These are phyloP conservation scores for Comarum palustre DNA, from an alignment of 306 rosid species.

Conservation along the genomic window DNA sequence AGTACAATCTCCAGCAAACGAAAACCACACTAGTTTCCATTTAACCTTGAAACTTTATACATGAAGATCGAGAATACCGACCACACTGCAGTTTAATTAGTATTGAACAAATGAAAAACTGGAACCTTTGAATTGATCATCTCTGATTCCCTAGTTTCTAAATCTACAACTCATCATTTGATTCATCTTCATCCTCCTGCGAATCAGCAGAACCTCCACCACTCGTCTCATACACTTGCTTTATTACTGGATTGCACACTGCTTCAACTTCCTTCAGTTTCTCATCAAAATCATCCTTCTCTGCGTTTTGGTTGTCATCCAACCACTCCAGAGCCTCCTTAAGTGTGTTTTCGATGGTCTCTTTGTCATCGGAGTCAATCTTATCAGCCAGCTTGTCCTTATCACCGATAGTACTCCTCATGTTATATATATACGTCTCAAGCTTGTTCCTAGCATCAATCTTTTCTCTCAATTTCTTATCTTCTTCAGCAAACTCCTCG, in stretches of 20 bases:
- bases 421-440: conserved; percentile 47
- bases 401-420: conserved; percentile 41
- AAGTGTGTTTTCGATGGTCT: conserved; percentile 37
- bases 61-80: neutral
- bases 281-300: conserved; percentile 47
- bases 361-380: conserved; percentile 48
- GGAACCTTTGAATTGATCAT: neutral
- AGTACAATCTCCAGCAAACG: neutral
- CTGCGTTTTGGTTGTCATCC: conserved; percentile 43
- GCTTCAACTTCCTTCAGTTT: conserved; percentile 48
- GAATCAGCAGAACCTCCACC: conserved; percentile 33
- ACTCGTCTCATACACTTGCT: conserved; percentile 36
- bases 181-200: conserved; percentile 40
- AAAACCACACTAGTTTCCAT: neutral
- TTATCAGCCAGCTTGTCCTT: conserved; percentile 45
- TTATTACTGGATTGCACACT: conserved; percentile 39
- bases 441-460: conserved; percentile 48
- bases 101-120: neutral
- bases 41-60: neutral
- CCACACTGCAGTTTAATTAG: neutral
- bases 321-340: conserved; percentile 51
- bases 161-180: conserved; percentile 40
- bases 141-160: neutral
- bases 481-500: conserved; percentile 57
- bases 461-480: conserved; percentile 39